These are phyloP conservation scores for Kurtzmaniella quercitrusa DNA, from an alignment of 1,139 yeast species.

Conservation along the genomic window DNA sequence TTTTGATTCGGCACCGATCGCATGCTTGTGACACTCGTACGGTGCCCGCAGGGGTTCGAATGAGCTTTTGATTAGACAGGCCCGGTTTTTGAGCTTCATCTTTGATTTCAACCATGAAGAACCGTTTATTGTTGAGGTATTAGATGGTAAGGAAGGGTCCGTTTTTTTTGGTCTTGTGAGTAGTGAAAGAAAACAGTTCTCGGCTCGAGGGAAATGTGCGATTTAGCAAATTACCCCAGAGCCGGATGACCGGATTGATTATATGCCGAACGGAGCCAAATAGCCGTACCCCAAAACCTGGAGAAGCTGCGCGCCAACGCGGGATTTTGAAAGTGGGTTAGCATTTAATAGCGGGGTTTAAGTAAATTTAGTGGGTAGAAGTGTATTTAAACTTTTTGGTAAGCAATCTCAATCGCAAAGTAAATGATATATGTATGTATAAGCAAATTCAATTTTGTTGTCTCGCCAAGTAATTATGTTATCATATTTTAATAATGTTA, in stretches of 20 bases:
- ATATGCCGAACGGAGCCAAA: not conserved
- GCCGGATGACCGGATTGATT: conserved; percentile 1
- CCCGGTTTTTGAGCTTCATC: not conserved
- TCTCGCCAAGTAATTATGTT: too few species aligned
- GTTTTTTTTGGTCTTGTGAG: not conserved
- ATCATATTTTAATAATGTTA: too few species aligned
- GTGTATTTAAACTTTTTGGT: too few species aligned
- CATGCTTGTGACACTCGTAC: conserved; percentile 71
- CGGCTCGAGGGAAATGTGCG: conserved; percentile 1
- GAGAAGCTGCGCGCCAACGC: not conserved
- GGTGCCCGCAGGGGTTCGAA: conserved; percentile 34
- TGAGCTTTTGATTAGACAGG: conserved; percentile 31
- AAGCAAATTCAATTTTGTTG: too few species aligned
- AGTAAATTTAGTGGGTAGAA: too few species aligned
- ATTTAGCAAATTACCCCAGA: conserved; percentile 2
- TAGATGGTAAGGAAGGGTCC: not conserved
- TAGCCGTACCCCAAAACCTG: not conserved
- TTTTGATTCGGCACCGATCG: conserved; percentile 72
- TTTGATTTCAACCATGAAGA: not conserved
- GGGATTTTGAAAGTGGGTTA: too few species aligned
- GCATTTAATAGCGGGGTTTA: too few species aligned
- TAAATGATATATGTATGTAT: too few species aligned
- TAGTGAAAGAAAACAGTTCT: not conserved
- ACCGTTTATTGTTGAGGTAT: not conserved
- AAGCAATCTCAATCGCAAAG: too few species aligned